Percentiles rank a stretch among this genome's conserved stretches.
Evolutionary conservation across 495 filamentous ascomycete species (phyloP).

Genomic region (Cercophora samala): DNA sequence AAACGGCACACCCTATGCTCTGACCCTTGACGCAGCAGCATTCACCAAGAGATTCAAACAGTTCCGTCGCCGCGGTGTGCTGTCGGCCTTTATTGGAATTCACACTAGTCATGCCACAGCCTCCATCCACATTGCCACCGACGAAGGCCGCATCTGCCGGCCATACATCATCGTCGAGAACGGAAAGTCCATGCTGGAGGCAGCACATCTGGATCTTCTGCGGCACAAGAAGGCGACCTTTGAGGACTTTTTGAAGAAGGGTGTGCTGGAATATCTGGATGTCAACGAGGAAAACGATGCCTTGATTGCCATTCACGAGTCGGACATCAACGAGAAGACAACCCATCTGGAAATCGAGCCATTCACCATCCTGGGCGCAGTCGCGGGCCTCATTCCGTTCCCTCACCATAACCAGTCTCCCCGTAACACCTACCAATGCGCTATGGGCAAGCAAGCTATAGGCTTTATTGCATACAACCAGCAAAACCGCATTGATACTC

Average conservation of each 20-base stretch:
- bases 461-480: conserved; percentile 97
- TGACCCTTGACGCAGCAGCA: conserved; percentile 75
- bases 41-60: conserved; percentile 81
- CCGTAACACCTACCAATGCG: conserved; percentile 98
- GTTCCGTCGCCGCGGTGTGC: conserved; percentile 78
- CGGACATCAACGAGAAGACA: conserved; percentile 70
- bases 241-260: conserved; percentile 85
- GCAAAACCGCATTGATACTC: conserved; percentile 89
- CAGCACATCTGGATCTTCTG: conserved; percentile 70
- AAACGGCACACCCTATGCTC: conserved; percentile 86
- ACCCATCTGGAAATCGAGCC: conserved; percentile 98
- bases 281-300: conserved; percentile 98
- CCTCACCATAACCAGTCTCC: conserved; percentile 99
- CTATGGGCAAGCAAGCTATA: conserved; percentile 99
- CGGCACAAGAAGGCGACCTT: conserved; percentile 79
- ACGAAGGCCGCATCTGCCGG: conserved; percentile 93
- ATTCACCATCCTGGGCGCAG: conserved; percentile 95
- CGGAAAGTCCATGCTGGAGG: conserved; percentile 70
- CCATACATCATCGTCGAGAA: conserved; percentile 93
- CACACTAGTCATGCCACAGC: conserved; percentile 89
- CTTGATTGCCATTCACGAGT: conserved; percentile 84
- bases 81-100: conserved; percentile 93
- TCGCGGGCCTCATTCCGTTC: conserved; percentile 94
- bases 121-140: conserved; percentile 91
- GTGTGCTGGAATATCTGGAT: conserved; percentile 92